Base-by-base conservation (phyloP, 2,329 filamentous ascomycete genomes). In the Aureobasidium sp. region DNA sequence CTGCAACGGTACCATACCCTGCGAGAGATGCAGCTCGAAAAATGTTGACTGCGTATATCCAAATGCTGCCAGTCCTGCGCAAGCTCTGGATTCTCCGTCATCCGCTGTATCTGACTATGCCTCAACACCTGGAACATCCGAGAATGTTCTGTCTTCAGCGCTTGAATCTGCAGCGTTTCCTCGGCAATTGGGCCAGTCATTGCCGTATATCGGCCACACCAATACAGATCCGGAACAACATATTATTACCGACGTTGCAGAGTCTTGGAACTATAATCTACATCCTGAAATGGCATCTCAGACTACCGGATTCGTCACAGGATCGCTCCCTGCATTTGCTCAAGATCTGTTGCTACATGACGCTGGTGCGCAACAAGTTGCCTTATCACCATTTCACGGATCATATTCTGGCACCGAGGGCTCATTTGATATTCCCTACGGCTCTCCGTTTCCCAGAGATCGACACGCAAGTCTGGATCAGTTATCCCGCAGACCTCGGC, bases 1-100 rank as follows among this genome's bases (percentile, higher is more conserved):
- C 58, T 73, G 70, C 54, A 68, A 70, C 36, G 69, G 71, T 36
- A 67, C 65, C 10, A 55, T 63, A 13, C 64, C 62, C n/a, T 73
- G 71, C 37, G 57, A 57, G 2, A 64, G 70, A 27, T 72, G 71
- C 58, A 59, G 57, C 27, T 62, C 65, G 13, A 67, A 69, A 11
- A 62, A 54, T 10, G 36, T 65, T 11, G 54, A 63, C 32, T 72
- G 70, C 58, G 34, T 61, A n/a, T 71, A 70, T 57, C 68, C 69
- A 13, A 45, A 63, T 42, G 59, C 49, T 14, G 36, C 16, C 1
- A 60, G 48, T 25, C 54, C 54, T 6, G 27, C 53, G 9, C 58
- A 60, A 32, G 47, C 27, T 5, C n/a, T 30, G 21, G 45, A 51
- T 11, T 60, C 48, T 36, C 58, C 58, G 3, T 49, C 44, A 32